Base-by-base conservation (phyloP, 345 rosid genomes). In the Leavenworthia alabamica region DNA sequence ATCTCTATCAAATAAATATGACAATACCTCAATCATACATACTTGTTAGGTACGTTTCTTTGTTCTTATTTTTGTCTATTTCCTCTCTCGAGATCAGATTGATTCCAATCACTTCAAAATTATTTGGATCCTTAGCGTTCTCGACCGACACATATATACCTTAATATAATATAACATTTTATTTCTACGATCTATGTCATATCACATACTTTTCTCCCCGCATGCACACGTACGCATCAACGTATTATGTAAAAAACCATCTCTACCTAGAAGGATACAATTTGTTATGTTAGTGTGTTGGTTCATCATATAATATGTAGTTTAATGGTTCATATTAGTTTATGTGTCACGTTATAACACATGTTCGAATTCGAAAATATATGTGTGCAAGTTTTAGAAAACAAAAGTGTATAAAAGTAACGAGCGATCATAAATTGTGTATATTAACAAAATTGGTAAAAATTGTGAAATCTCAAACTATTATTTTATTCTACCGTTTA, bases 1-100 rank as follows among this genome's bases (percentile, higher is more conserved):
- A 70, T 62, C 74, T 45, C 74, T 54, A 54, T 70, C 73, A 53
- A 32, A 61, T 60, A 51, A 37, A 37, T 20, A n/a, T 37, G 67
- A 61, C 58, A 36, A 53, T 45, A 54, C 16, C 71, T 56, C 74
- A 52, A 69, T 53, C 73, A 68, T 62, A 24, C 45, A 41, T 8
- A 35, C 36, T 62, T 13, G 68, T 70, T 61, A 37, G 68, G 51
- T 55, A 61, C 49, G 57, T 70, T 54, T 62, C 51, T 55, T 45
- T 46, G 10, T 22, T 28, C 47, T 14, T 8, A 15, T 23, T 10
- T 39, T 41, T 36, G 42, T 33, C 31, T 24, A 50, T 41, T 1
- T 15, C 1, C 11, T 10, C 46, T 19, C 48, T 61, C 47, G 7
- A 42, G 27, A 53, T 32, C 45, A 37, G 62, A 42, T 60, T 35